phyloP scores from a whole-genome alignment of 2,329 filamentous ascomycete species.

The Thielaviopsis populi region DNA sequence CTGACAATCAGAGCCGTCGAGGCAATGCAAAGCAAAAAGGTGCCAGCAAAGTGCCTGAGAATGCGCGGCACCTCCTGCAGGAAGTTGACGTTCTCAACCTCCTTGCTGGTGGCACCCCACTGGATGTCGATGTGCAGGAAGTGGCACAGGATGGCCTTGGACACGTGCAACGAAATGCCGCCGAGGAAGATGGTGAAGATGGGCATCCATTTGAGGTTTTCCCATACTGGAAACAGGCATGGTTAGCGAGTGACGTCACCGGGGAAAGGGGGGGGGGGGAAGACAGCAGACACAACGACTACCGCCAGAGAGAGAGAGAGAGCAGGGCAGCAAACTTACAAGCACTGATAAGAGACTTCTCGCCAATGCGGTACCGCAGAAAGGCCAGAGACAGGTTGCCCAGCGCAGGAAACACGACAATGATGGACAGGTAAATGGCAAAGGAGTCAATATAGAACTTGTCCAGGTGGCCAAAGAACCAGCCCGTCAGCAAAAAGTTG shows the following conservation, averaged over 20 bases:
- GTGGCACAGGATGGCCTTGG: constrained; percentile 29
- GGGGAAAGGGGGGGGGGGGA: too few species aligned
- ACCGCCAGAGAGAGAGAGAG: too few species aligned
- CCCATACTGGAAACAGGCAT: constrained; percentile 24
- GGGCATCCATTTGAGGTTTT: constrained; percentile 49
- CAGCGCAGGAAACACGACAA: constrained; percentile 59
- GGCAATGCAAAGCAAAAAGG: constrained; percentile 35
- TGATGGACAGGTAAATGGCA: constrained; percentile 49
- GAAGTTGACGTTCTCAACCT: constrained; percentile 41
- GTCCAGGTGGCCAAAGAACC: constrained; percentile 60
- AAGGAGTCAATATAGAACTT: constrained; percentile 69
- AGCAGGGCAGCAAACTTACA: constrained; percentile 21
- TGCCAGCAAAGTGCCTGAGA: constrained; percentile 37
- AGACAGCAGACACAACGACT: neutral
- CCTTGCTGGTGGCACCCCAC: constrained; percentile 45
- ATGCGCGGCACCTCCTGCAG: constrained; percentile 41
- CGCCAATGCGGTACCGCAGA: constrained; percentile 57
- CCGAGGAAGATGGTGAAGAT: constrained; percentile 35
- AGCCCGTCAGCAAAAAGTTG: constrained; percentile 65
- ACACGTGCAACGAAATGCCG: constrained; percentile 30
- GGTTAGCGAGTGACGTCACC: neutral
- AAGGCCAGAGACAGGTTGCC: constrained; percentile 58
- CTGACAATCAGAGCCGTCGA: constrained; percentile 34
- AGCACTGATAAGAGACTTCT: constrained; percentile 34
- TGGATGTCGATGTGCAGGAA: constrained; percentile 30